Evolutionary conservation across 352 stramenopile genomes (phyloP).

Genomic region (Phytophthora cryptogea): DNA sequence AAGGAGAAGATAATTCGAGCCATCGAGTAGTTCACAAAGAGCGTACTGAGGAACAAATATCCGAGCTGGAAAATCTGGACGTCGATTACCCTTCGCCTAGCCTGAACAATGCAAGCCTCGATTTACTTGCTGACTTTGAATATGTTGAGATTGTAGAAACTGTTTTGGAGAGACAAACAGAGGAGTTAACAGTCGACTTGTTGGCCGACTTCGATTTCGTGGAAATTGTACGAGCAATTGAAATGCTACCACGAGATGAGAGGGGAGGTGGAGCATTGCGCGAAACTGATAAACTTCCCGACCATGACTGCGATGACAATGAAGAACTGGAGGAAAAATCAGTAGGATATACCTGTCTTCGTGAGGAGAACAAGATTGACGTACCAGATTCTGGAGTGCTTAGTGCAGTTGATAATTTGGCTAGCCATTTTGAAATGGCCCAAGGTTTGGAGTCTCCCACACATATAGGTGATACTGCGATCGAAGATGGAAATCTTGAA

Average conservation of each 20-base stretch:
- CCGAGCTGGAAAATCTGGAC: neutral
- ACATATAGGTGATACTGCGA: neutral
- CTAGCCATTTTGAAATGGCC: neutral
- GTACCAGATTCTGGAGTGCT: neutral
- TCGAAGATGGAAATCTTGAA: neutral
- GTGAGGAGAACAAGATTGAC: neutral
- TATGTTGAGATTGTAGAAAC: conserved; percentile 30
- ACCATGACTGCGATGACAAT: neutral
- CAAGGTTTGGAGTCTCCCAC: neutral
- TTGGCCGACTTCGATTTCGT: conserved; percentile 24
- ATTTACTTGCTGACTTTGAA: conserved; percentile 36
- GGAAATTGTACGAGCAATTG: conserved; percentile 20
- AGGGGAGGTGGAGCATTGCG: neutral
- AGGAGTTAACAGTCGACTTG: conserved; percentile 3
- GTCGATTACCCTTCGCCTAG: neutral
- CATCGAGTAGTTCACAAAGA: neutral
- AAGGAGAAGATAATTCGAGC: conserved; percentile 1
- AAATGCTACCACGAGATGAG: neutral
- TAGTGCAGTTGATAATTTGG: neutral
- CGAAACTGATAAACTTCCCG: neutral
- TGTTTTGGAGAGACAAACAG: neutral
- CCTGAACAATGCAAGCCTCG: neutral
- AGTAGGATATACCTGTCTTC: neutral
- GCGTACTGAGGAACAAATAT: neutral
- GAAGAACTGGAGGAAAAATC: neutral